Percentiles rank a stretch among this genome's conserved stretches.
Conservation (phyloP, 768 basidiomycete species). For the Auriscalpium vulgare region DNA sequence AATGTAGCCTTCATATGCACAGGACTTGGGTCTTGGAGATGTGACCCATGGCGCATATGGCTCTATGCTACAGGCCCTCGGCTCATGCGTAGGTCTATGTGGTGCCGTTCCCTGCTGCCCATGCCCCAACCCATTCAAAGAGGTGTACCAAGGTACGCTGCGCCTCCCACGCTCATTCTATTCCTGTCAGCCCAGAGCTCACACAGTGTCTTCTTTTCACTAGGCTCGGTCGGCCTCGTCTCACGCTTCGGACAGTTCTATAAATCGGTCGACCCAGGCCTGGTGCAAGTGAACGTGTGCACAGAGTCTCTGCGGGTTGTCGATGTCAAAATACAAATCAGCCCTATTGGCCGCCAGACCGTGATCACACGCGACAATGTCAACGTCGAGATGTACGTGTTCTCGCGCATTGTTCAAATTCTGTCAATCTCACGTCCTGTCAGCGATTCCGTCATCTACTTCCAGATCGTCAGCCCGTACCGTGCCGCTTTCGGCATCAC, state of each 20-base stretch:
- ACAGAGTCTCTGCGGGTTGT: conserved; percentile 81
- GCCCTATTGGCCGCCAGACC: conserved; percentile 73
- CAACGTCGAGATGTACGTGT: conserved; percentile 79
- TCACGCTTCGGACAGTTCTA: conserved; percentile 95
- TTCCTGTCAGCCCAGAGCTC: conserved; percentile 2
- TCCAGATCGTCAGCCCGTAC: conserved; percentile 85
- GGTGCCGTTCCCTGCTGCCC: conserved; percentile 84
- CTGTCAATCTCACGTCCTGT: conserved; percentile 26
- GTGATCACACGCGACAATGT: conserved; percentile 97
- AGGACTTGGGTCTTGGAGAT: conserved; percentile 71
- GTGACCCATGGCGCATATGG: conserved; percentile 86
- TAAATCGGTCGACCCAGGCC: conserved; percentile 89
- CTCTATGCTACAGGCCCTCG: conserved; percentile 66
- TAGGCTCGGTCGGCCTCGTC: conserved; percentile 85
- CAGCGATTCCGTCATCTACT: conserved; percentile 90
- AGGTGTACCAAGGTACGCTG: conserved; percentile 68
- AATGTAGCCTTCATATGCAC: conserved; percentile 79
- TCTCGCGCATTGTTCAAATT: background rate
- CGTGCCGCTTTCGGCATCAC: conserved; percentile 90
- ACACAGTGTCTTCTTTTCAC: conserved; percentile 10
- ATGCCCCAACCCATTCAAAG: conserved; percentile 76
- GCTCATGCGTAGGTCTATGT: conserved; percentile 51
- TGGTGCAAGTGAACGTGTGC: conserved; percentile 91
- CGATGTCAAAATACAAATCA: conserved; percentile 95
- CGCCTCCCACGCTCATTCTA: background rate